These are phyloP conservation scores for Borovskyia barvae DNA, from an alignment of 208 protist species.

Conservation along the genomic window DNA sequence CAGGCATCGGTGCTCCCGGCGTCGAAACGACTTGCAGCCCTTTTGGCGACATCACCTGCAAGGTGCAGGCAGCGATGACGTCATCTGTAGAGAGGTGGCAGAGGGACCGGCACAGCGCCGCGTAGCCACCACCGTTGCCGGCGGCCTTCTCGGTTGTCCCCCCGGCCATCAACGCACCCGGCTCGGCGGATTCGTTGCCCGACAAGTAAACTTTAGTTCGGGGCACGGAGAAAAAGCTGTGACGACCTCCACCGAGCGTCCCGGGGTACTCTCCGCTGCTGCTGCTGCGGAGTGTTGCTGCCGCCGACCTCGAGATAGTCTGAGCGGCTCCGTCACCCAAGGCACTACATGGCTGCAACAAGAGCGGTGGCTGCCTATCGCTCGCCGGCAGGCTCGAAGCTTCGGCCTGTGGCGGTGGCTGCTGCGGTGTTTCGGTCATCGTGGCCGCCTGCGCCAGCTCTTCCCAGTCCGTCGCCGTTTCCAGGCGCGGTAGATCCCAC, in stretches of 20 bases:
- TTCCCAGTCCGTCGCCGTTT: constrained; percentile 20
- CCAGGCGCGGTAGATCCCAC: constrained; percentile 11
- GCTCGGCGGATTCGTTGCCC: too few relatives aligned
- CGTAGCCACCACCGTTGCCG: neutral
- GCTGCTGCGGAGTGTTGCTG: too few relatives aligned
- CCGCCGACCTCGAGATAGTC: too few relatives aligned
- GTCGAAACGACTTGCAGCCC: neutral
- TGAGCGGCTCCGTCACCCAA: too few relatives aligned
- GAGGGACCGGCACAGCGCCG: neutral
- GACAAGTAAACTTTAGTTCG: too few relatives aligned
- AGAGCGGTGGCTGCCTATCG: too few relatives aligned
- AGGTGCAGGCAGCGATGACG: constrained; percentile 16
- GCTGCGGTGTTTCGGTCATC: constrained; percentile 7
- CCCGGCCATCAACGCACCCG: too few relatives aligned
- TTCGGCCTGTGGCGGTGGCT: constrained; percentile 4
- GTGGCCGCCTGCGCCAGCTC: constrained; percentile 8
- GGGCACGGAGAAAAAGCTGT: neutral
- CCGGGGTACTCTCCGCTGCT: neutral
- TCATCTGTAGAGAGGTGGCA: constrained; percentile 19
- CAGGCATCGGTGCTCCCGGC: neutral
- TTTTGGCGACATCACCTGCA: constrained; percentile 13
- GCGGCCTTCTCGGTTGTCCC: neutral
- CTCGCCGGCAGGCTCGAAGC: too few relatives aligned
- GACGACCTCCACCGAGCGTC: neutral
- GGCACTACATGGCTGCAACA: too few relatives aligned